These are phyloP conservation scores for Pyrus bretschneideri DNA, from an alignment of 306 rosid genomes.

Conservation along the genomic window DNA sequence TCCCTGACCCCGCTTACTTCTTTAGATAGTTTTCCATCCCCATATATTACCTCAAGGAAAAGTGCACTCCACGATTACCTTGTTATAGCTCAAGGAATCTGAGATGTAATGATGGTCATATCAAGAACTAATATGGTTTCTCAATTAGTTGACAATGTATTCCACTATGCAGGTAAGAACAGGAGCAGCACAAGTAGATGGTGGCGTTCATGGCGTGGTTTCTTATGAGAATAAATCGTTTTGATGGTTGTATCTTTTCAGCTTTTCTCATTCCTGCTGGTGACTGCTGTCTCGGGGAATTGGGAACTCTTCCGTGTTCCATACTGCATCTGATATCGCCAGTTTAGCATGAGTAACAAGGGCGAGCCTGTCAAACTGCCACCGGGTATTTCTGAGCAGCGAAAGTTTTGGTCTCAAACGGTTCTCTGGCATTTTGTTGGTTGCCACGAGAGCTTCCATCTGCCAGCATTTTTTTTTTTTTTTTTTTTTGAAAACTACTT, in stretches of 20 bases:
- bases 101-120: not conserved
- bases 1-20: no score
- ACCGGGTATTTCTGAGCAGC: not conserved
- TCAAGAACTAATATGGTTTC: conserved; percentile 7
- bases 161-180: conserved; percentile 52
- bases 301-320: not conserved
- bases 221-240: conserved; percentile 76
- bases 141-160: not conserved
- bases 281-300: not conserved
- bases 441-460: not conserved
- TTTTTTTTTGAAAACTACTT: not conserved
- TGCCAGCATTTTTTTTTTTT: not conserved
- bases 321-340: not conserved
- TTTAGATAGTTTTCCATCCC: no score
- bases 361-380: not conserved
- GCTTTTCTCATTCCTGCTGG: not conserved
- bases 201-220: conserved; percentile 81
- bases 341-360: not conserved
- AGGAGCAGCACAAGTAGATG: conserved; percentile 96
- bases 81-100: not conserved
- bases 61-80: no score
- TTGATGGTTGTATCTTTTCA: conserved; percentile 19
- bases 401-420: not conserved
- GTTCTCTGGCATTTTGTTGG: not conserved
- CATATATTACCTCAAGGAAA: no score